Percentiles rank a stretch among this genome's conserved stretches.
These are phyloP conservation scores for Bjerkandera adusta DNA, from an alignment of 1,284 basidiomycete genomes.

Conservation along the genomic window DNA sequence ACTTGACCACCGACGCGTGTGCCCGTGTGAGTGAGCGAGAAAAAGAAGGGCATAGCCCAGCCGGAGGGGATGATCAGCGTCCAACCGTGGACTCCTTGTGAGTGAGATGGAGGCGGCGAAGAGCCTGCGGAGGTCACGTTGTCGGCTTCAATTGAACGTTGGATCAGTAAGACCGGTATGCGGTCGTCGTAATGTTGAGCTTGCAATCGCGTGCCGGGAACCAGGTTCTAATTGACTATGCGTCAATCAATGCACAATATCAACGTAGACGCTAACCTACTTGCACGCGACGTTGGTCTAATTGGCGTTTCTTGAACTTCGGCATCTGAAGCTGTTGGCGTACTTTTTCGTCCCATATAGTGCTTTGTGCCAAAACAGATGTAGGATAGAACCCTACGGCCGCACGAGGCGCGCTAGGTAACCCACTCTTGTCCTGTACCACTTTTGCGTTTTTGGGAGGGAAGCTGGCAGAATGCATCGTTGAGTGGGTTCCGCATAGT, in stretches of 20 bases:
- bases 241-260: background rate
- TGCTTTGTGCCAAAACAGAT: slow-evolving; percentile 53
- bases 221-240: slow-evolving; percentile 49
- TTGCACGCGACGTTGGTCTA: slow-evolving; percentile 77
- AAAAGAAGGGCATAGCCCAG: slow-evolving; percentile 87
- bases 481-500: background rate
- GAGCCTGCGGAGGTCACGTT: slow-evolving; percentile 24
- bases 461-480: slow-evolving; percentile 47
- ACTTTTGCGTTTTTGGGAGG: slow-evolving; percentile 74
- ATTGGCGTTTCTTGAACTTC: slow-evolving; percentile 75
- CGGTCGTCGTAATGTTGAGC: slow-evolving; percentile 74
- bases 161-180: slow-evolving; percentile 79
- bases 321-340: slow-evolving; percentile 59
- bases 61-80: slow-evolving; percentile 80
- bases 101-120: slow-evolving; percentile 19
- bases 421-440: slow-evolving; percentile 18
- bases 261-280: slow-evolving; percentile 35
- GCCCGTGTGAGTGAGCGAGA: slow-evolving; percentile 77
- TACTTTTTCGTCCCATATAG: slow-evolving; percentile 67
- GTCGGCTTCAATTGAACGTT: slow-evolving; percentile 61
- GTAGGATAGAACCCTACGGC: slow-evolving; percentile 51
- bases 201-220: slow-evolving; percentile 74
- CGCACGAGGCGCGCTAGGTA: slow-evolving; percentile 22
- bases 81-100: slow-evolving; percentile 71
- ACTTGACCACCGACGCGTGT: slow-evolving; percentile 80